Percentiles rank a stretch among this genome's conserved stretches.
These are phyloP conservation scores for Tetrahymena thermophila DNA, from an alignment of 73 alveolate genomes.

Conservation along the genomic window DNA sequence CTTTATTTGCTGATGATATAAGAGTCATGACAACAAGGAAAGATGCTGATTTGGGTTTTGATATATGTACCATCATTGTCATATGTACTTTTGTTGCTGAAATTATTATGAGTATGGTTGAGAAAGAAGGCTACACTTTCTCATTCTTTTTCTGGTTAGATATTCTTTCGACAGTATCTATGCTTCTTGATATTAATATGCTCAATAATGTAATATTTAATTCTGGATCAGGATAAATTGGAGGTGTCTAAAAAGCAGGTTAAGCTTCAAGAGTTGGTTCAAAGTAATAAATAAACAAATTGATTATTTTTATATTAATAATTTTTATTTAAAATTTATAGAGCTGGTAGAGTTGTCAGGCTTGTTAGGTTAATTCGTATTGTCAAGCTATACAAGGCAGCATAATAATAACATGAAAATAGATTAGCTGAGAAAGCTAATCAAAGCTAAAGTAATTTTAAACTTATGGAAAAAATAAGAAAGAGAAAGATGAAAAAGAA, in stretches of 20 bases:
- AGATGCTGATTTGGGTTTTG: conserved; percentile 58
- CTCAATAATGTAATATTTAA: neutral
- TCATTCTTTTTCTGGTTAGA: conserved; percentile 73
- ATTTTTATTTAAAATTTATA: neutral
- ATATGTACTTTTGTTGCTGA: conserved; percentile 35
- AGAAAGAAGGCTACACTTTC: conserved; percentile 27
- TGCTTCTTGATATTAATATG: conserved; percentile 56
- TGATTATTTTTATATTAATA: neutral
- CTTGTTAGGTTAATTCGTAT: conserved; percentile 68
- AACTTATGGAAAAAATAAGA: neutral
- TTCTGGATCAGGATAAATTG: conserved; percentile 22
- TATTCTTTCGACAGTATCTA: conserved; percentile 57
- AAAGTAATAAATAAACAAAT: neutral
- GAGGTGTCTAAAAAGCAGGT: conserved; percentile 30
- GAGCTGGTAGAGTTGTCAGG: conserved; percentile 66
- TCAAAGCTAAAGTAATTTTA: neutral
- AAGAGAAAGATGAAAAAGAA: neutral
- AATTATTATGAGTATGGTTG: conserved; percentile 51
- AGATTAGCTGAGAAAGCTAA: neutral
- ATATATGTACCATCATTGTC: neutral
- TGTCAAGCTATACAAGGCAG: conserved; percentile 74
- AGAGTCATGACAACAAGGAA: conserved; percentile 50
- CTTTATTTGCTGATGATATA: conserved; percentile 78
- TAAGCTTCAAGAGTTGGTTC: conserved; percentile 43
- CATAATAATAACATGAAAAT: conserved; percentile 23